phyloP scores from a whole-genome alignment of 768 basidiomycete species.

The Tylopilus balloui region DNA sequence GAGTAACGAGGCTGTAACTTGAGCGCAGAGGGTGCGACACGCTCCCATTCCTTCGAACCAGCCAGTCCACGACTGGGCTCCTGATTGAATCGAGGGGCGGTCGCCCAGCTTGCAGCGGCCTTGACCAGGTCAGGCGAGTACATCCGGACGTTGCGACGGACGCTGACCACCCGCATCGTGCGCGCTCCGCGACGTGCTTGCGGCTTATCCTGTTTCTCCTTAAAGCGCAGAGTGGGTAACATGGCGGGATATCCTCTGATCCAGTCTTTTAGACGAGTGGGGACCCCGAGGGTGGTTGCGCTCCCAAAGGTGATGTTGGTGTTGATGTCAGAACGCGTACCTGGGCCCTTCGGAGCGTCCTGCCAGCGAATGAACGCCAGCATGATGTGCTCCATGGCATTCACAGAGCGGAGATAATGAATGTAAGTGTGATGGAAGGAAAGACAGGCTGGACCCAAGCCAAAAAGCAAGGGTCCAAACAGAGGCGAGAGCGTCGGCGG shows the following conservation, averaged over 20 bases:
- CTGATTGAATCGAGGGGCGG: constrained; percentile 28
- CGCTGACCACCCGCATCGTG: constrained; percentile 70
- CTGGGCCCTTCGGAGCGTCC: constrained; percentile 45
- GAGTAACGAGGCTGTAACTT: constrained; percentile 66
- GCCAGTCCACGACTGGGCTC: constrained; percentile 37
- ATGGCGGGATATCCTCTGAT: constrained; percentile 84
- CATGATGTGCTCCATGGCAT: constrained; percentile 91
- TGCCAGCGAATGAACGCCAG: constrained; percentile 86
- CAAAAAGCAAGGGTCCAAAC: constrained; percentile 88
- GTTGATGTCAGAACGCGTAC: constrained; percentile 26
- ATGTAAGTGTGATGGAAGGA: constrained; percentile 56
- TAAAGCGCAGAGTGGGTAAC: constrained; percentile 57
- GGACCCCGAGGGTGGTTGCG: constrained; percentile 63
- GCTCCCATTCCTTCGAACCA: constrained; percentile 70
- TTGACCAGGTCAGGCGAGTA: constrained; percentile 85
- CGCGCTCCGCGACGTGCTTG: constrained; percentile 73
- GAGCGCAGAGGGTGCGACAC: constrained; percentile 59
- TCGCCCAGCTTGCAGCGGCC: constrained; percentile 49
- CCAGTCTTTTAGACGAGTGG: constrained; percentile 86
- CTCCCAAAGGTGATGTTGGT: constrained; percentile 40
- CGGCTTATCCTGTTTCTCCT: constrained; percentile 45
- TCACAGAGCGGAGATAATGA: constrained; percentile 74
- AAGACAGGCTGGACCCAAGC: constrained; percentile 53
- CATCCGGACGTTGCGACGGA: constrained; percentile 78
- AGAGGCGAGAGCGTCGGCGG: constrained; percentile 86